Conservation (phyloP, 2,329 filamentous ascomycete genomes). For the Huntiella savannae region DNA sequence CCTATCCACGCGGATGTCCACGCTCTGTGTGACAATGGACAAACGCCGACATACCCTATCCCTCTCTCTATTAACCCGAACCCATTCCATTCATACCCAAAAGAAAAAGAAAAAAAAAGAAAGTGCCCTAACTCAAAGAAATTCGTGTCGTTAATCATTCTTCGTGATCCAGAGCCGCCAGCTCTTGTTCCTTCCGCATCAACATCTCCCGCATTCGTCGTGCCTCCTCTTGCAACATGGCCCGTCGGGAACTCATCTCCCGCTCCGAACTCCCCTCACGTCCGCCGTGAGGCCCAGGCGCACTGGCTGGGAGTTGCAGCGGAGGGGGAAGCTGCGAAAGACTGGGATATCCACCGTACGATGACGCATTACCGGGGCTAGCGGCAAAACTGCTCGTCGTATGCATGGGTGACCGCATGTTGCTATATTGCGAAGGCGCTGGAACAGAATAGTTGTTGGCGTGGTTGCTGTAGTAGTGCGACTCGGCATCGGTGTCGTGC, state of each 20-base stretch:
- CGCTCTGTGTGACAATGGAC: no score
- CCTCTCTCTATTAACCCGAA: neutral
- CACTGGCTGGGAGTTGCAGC: neutral
- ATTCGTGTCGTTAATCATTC: slow-evolving; percentile 7
- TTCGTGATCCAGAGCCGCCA: slow-evolving; percentile 27
- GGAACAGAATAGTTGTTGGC: slow-evolving; percentile 5
- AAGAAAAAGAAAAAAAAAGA: neutral
- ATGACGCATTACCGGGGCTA: slow-evolving; percentile 3
- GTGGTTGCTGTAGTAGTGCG: slow-evolving; percentile 2
- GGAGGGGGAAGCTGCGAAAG: slow-evolving; percentile 4
- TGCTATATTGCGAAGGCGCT: slow-evolving; percentile 3
- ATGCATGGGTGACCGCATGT: slow-evolving; percentile 4
- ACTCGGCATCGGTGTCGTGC: slow-evolving; percentile 4
- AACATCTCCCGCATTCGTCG: slow-evolving; percentile 58
- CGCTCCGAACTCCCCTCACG: slow-evolving; percentile 9
- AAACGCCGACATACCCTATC: neutral
- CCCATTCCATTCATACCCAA: neutral
- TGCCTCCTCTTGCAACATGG: slow-evolving; percentile 50
- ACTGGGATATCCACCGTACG: neutral
- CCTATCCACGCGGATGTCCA: no score
- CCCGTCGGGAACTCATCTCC: slow-evolving; percentile 33
- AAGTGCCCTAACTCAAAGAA: neutral
- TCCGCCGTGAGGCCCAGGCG: neutral
- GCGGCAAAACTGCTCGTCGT: slow-evolving; percentile 4
- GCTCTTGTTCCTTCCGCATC: slow-evolving; percentile 53